Conservation (phyloP, 2,329 filamentous ascomycete species). For the Helminthosporium solani region DNA sequence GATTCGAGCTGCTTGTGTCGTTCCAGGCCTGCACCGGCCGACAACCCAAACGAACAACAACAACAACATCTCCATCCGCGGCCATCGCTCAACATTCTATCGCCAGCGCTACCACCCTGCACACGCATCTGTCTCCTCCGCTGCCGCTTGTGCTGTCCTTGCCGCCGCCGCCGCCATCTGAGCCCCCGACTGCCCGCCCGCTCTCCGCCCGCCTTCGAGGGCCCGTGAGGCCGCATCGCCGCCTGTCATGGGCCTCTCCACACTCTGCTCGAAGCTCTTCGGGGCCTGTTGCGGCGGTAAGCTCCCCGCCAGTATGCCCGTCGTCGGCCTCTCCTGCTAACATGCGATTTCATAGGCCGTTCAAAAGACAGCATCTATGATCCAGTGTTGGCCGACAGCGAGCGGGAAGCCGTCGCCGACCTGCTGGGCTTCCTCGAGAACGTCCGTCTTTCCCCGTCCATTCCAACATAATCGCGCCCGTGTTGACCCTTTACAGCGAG, state of each 20-base stretch:
- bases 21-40: no score
- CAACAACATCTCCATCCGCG: neutral
- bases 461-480: slow-evolving; percentile 1
- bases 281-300: slow-evolving; percentile 42
- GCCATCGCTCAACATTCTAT: neutral
- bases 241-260: slow-evolving; percentile 40
- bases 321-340: slow-evolving; percentile 22
- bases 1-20: no score
- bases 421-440: slow-evolving; percentile 95
- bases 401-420: slow-evolving; percentile 95
- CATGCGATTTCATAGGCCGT: slow-evolving; percentile 36
- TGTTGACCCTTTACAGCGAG: slow-evolving; percentile 63
- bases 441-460: slow-evolving; percentile 54
- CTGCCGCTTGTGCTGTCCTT: slow-evolving; percentile 2
- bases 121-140: no score
- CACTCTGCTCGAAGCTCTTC: slow-evolving; percentile 40
- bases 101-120: neutral
- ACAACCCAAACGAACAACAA: no score
- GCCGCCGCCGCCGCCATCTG: slow-evolving; percentile 4
- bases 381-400: slow-evolving; percentile 82
- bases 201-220: slow-evolving; percentile 13
- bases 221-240: slow-evolving; percentile 29
- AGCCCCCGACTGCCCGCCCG: slow-evolving; percentile 9
- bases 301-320: slow-evolving; percentile 9
- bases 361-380: slow-evolving; percentile 51